Base-by-base conservation (phyloP, 148 eudicot genomes). In the Oxyria digyna region DNA sequence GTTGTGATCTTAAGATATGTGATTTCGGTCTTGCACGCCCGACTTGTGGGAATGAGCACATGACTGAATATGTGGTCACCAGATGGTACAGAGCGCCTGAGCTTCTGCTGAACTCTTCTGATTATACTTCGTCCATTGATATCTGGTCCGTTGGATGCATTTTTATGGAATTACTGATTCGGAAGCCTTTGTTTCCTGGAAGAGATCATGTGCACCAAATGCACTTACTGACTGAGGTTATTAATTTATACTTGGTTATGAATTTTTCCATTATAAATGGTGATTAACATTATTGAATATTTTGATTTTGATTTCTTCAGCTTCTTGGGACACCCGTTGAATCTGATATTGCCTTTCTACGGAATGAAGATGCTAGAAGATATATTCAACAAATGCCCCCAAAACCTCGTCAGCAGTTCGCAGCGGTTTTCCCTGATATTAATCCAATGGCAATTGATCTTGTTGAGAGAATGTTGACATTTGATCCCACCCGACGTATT, bases 121-220 rank as follows among this genome's bases (percentile, higher is more conserved):
- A 91, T 29, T 91, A 91, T 64, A 88, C 86, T 3, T 87, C 88
- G 41, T 87, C 94, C 26, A 91, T 91, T 38, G 97, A 91, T 73
- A 82, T 91, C 0, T 91, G 97, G 97, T 91, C 95, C 27, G 95
- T 91, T 31, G 97, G 97, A 70, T 91, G 97, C 79, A 91, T 91
- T 50, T 91, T 71, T 79, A 87, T 91, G 97, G 97, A 91, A 77
- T 86, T 91, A 35, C 84, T 88, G 89, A 91, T 78, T 73, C 76
- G 85, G 63, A 86, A 78, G 74, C 97, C 97, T 69, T 76, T 91
- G 75, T 86, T 91, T 74, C 78, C 91, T 0, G 97, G 97, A 67
- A 86, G 54, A 72, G 94, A 91, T 75, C 97, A 91, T 37, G 87
- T 87, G 32, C 79, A 87, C 79, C 97, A 91, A 77, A 78, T 91